These are phyloP conservation scores for Aspergillus hortae DNA, from an alignment of 2,329 filamentous ascomycete genomes.

Conservation along the genomic window DNA sequence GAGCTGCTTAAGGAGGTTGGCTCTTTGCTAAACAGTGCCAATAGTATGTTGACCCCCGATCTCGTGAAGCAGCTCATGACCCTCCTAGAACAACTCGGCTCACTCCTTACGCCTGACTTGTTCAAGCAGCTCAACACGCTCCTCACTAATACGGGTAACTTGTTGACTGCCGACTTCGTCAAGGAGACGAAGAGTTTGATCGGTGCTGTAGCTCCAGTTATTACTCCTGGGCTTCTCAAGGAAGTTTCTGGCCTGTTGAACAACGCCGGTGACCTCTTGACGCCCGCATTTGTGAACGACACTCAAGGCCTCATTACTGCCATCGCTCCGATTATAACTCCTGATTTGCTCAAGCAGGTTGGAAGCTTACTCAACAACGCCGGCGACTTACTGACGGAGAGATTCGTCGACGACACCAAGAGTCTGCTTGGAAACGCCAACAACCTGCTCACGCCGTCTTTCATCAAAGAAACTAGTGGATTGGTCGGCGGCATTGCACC, in stretches of 20 bases:
- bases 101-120: slow-evolving; percentile 17
- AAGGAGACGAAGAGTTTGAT: slow-evolving; percentile 23
- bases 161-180: slow-evolving; percentile 23
- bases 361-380: slow-evolving; percentile 22
- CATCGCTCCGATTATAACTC: slow-evolving; percentile 14
- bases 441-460: slow-evolving; percentile 26
- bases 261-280: slow-evolving; percentile 17
- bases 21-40: slow-evolving; percentile 19
- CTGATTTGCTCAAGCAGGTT: slow-evolving; percentile 21
- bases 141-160: slow-evolving; percentile 21
- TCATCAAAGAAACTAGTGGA: slow-evolving; percentile 14
- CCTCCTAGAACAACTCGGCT: slow-evolving; percentile 15
- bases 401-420: slow-evolving; percentile 27
- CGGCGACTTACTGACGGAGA: slow-evolving; percentile 29
- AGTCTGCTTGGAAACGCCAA: slow-evolving; percentile 12
- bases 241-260: slow-evolving; percentile 20
- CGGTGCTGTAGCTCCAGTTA: slow-evolving; percentile 20
- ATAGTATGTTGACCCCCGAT: slow-evolving; percentile 19
- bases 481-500: slow-evolving; percentile 13
- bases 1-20: slow-evolving; percentile 19
- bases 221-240: slow-evolving; percentile 25
- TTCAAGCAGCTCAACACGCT: slow-evolving; percentile 17
- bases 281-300: slow-evolving; percentile 13
- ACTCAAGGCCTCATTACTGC: neutral
- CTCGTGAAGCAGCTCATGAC: slow-evolving; percentile 20